These are phyloP conservation scores for Jaminaea rosea DNA, from an alignment of 1,284 basidiomycete species.

Conservation along the genomic window DNA sequence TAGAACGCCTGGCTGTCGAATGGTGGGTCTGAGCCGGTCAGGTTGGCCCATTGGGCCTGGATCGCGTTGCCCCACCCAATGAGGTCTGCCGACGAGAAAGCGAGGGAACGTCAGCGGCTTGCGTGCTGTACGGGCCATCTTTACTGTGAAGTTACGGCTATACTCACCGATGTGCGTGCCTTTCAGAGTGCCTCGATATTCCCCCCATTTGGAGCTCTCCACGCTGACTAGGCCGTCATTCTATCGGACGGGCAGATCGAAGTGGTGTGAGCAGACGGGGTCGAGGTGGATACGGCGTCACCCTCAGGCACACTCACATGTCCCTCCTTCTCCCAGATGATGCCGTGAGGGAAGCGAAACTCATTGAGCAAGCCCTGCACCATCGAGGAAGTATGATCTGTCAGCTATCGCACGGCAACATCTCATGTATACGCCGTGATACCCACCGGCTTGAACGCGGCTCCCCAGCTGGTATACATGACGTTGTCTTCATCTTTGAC, in stretches of 20 bases:
- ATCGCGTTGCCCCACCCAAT: conserved; percentile 2
- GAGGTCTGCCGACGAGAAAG: conserved; percentile 7
- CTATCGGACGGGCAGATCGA: too few relatives aligned
- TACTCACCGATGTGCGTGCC: conserved; percentile 67
- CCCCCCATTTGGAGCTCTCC: conserved; percentile 66
- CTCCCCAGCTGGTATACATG: conserved; percentile 87
- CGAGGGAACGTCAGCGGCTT: conserved; percentile 13
- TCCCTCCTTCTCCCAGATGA: conserved; percentile 79
- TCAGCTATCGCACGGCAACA: neutral
- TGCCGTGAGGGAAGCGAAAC: conserved; percentile 64
- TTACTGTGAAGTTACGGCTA: too few relatives aligned
- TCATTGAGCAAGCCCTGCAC: conserved; percentile 6
- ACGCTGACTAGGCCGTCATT: conserved; percentile 86
- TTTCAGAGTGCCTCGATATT: conserved; percentile 64
- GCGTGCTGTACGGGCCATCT: too few relatives aligned
- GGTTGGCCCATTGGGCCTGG: neutral
- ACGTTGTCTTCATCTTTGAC: conserved; percentile 69
- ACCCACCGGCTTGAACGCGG: conserved; percentile 77
- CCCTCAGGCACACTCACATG: too few relatives aligned
- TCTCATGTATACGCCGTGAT: conserved; percentile 22
- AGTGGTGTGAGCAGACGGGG: too few relatives aligned
- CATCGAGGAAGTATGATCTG: too few relatives aligned
- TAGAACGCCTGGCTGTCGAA: conserved; percentile 10
- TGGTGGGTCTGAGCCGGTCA: neutral
- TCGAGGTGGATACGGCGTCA: too few relatives aligned